Conservation (phyloP, 2,329 filamentous ascomycete species). For the Chaetomiaceae sp. region DNA sequence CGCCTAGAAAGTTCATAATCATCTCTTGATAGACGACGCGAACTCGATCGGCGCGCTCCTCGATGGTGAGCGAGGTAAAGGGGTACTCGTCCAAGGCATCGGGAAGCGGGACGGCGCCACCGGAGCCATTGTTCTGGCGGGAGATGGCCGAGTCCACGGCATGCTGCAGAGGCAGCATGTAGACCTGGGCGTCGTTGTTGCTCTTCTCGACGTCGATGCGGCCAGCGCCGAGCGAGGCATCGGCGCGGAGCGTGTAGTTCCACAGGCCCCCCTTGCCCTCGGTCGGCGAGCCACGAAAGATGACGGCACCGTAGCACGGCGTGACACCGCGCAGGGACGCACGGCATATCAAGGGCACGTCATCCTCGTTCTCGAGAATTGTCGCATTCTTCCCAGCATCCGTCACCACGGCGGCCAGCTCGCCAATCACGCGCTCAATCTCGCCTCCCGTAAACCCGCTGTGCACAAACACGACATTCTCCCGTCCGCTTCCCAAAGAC, state of each 20-base stretch:
- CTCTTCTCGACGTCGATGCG: constrained; percentile 60
- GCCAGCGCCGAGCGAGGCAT: constrained; percentile 63
- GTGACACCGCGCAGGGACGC: constrained; percentile 60
- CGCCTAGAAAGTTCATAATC: constrained; percentile 70
- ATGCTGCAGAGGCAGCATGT: constrained; percentile 72
- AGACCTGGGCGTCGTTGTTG: constrained; percentile 72
- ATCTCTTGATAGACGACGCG: constrained; percentile 66
- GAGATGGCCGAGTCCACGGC: constrained; percentile 71
- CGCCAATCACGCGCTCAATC: constrained; percentile 66
- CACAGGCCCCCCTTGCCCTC: constrained; percentile 65
- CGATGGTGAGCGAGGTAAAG: constrained; percentile 66
- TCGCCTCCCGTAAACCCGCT: constrained; percentile 64
- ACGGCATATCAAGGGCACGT: constrained; percentile 47
- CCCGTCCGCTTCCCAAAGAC: constrained; percentile 52
- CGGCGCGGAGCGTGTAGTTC: constrained; percentile 82
- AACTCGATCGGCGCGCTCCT: constrained; percentile 63
- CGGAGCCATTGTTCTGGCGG: constrained; percentile 33
- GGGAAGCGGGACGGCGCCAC: constrained; percentile 10
- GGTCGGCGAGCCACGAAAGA: constrained; percentile 69
- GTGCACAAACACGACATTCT: constrained; percentile 75
- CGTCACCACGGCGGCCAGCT: constrained; percentile 55
- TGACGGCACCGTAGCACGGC: constrained; percentile 66
- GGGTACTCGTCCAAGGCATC: constrained; percentile 61
- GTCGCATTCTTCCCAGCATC: constrained; percentile 46
- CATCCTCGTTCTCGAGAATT: constrained; percentile 26